phyloP scores from a whole-genome alignment of 345 rosid species.

The Eucalyptus polyanthemos region DNA sequence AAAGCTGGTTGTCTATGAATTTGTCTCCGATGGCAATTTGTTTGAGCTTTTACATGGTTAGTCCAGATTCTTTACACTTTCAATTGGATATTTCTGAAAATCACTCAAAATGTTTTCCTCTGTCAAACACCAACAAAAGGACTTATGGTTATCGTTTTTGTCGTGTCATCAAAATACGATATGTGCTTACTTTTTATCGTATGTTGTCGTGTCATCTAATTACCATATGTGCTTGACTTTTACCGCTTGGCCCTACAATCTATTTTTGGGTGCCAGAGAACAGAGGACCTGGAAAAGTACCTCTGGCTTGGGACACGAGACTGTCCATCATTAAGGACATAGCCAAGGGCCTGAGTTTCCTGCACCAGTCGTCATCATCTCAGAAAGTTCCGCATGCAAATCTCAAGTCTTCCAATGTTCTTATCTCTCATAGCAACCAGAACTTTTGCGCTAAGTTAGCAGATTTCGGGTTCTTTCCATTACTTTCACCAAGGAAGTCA shows the following conservation, averaged over 20 bases:
- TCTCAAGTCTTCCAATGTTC: conserved; percentile 42
- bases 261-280: conserved; percentile 6
- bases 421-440: background rate
- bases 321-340: conserved; percentile 31
- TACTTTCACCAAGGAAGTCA: conserved; percentile 11
- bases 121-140: background rate
- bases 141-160: background rate
- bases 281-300: conserved; percentile 28
- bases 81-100: background rate
- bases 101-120: background rate
- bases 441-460: conserved; percentile 24
- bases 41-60: conserved; percentile 46
- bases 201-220: background rate
- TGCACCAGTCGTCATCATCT: conserved; percentile 29
- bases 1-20: conserved; percentile 41
- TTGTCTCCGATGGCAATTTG: conserved; percentile 22
- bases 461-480: conserved; percentile 33
- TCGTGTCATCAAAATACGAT: background rate
- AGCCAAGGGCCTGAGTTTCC: conserved; percentile 19
- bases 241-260: background rate
- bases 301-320: conserved; percentile 28
- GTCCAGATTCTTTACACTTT: background rate
- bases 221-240: background rate
- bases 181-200: background rate
- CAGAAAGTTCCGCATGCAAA: conserved; percentile 46